Evolutionary conservation across 805 yeast genomes (phyloP).

Genomic region (Monosporozyma aerobia): DNA sequence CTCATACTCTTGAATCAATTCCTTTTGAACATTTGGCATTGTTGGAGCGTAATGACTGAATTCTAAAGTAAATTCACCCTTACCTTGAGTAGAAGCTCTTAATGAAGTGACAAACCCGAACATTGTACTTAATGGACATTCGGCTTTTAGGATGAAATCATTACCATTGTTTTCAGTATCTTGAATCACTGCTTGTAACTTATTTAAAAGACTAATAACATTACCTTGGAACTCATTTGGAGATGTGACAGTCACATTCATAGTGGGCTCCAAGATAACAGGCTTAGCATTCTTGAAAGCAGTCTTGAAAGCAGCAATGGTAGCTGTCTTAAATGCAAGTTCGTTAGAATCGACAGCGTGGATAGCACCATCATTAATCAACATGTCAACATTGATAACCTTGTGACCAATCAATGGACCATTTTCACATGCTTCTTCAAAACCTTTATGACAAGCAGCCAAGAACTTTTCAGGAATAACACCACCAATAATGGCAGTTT

Average conservation of each 20-base stretch:
- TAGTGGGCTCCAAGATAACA: constrained; percentile 88
- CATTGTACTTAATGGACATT: constrained; percentile 92
- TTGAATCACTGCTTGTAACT: constrained; percentile 81
- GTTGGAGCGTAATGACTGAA: constrained; percentile 89
- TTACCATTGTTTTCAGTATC: constrained; percentile 93
- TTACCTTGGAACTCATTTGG: constrained; percentile 95
- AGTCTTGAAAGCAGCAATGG: constrained; percentile 83
- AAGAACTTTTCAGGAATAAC: constrained; percentile 91
- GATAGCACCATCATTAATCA: constrained; percentile 92
- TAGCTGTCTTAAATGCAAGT: constrained; percentile 88
- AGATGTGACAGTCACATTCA: constrained; percentile 87
- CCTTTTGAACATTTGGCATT: constrained; percentile 80
- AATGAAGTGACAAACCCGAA: constrained; percentile 93
- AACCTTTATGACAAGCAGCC: constrained; percentile 90
- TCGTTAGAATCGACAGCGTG: constrained; percentile 97
- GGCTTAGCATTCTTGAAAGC: constrained; percentile 82
- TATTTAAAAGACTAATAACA: constrained; percentile 85
- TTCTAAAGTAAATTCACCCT: constrained; percentile 95
- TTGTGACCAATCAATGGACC: constrained; percentile 95
- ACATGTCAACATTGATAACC: constrained; percentile 88
- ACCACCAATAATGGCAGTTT: constrained; percentile 91
- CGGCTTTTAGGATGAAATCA: constrained; percentile 88
- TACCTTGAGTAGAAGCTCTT: constrained; percentile 97
- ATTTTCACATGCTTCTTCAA: constrained; percentile 87
- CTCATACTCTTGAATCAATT: constrained; percentile 75